Evolutionary conservation across 441 rosid genomes (phyloP).

Genomic region (Populus tomentosa): DNA sequence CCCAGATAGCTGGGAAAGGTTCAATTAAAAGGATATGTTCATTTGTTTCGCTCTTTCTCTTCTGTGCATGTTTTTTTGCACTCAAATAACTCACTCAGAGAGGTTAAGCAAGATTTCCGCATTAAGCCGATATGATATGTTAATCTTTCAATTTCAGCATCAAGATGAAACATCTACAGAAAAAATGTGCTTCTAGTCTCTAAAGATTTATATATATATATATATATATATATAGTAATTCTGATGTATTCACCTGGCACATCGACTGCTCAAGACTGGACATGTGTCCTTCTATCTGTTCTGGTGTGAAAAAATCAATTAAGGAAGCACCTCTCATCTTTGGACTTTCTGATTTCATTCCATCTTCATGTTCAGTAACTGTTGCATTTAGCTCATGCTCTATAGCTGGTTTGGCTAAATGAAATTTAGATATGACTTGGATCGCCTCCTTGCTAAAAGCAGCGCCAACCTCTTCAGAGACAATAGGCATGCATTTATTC

Average conservation of each 20-base stretch:
- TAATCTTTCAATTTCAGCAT: not conserved
- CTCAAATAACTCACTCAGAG: not conserved
- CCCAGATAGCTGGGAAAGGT: not conserved
- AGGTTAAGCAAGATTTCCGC: not conserved
- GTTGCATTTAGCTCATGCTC: not conserved
- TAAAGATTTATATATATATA: not conserved
- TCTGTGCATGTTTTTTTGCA: not conserved
- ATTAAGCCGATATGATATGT: not conserved
- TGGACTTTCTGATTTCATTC: constrained; percentile 12
- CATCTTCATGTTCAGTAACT: constrained; percentile 16
- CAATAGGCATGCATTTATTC: constrained; percentile 1
- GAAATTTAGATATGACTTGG: constrained; percentile 7
- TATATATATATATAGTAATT: not conserved
- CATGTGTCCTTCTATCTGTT: constrained; percentile 52
- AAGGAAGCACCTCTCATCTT: constrained; percentile 41
- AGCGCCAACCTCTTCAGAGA: constrained; percentile 20
- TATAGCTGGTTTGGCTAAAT: constrained; percentile 12
- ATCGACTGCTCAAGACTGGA: constrained; percentile 39
- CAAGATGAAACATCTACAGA: not conserved
- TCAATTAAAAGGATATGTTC: not conserved
- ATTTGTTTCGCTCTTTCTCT: not conserved
- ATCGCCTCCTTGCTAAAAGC: constrained; percentile 19
- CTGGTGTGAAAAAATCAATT: constrained; percentile 49
- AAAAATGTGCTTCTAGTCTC: not conserved
- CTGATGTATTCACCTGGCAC: constrained; percentile 38